Evolutionary conservation across 345 rosid species (phyloP).

Genomic region (Syzygium aromaticum): DNA sequence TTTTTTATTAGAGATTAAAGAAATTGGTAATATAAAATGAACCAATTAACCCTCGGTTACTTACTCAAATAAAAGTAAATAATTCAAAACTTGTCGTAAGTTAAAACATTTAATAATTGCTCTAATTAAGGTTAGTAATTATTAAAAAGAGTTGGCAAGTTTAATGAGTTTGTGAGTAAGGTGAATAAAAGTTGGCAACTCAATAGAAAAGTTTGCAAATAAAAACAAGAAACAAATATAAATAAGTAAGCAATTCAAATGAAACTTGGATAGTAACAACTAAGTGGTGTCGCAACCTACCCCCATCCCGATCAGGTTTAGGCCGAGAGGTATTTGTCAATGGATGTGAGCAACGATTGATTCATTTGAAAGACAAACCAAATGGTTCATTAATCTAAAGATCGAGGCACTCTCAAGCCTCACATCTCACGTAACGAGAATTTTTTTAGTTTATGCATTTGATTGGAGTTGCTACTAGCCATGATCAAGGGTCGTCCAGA

Average conservation of each 20-base stretch:
- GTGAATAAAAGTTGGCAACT: neutral
- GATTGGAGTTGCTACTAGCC: too few relatives aligned
- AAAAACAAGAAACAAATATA: neutral
- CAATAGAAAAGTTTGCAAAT: neutral
- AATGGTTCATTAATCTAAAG: too few relatives aligned
- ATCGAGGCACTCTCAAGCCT: too few relatives aligned
- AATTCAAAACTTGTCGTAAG: neutral
- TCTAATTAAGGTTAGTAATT: neutral
- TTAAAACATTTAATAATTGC: neutral
- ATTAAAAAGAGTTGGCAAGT: neutral
- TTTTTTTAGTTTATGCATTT: too few relatives aligned
- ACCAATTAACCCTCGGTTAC: neutral
- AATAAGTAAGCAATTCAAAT: neutral
- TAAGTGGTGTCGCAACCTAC: too few relatives aligned
- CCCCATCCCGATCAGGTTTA: too few relatives aligned
- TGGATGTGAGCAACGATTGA: too few relatives aligned
- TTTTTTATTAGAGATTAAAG: neutral
- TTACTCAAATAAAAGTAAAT: neutral
- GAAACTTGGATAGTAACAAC: neutral
- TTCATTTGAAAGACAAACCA: too few relatives aligned
- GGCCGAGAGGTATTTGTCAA: too few relatives aligned
- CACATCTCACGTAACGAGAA: too few relatives aligned
- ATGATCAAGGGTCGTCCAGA: too few relatives aligned
- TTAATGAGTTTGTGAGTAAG: neutral
- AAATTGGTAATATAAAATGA: neutral